Evolutionary conservation across 306 rosid species (phyloP).

Genomic region (Pyrus pyrifolia): DNA sequence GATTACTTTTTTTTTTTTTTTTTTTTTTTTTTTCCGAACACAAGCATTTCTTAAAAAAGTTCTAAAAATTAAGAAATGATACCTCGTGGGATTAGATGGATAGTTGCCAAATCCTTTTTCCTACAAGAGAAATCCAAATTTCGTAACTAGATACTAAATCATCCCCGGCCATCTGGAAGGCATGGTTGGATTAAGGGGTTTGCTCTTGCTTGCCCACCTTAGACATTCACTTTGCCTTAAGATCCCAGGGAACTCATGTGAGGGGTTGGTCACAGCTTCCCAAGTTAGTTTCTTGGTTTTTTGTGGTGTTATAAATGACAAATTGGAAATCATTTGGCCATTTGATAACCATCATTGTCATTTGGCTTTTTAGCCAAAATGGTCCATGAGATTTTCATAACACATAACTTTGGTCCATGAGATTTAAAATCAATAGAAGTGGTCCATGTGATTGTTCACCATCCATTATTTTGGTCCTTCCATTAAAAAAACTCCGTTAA

Average conservation of each 20-base stretch:
- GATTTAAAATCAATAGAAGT: too few species aligned
- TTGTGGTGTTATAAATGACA: background rate
- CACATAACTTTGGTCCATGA: too few species aligned
- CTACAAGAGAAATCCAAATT: background rate
- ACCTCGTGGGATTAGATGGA: background rate
- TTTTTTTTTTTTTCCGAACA: too few species aligned
- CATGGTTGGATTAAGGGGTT: background rate
- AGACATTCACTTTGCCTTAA: background rate
- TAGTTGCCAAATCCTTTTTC: background rate
- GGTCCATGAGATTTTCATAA: too few species aligned
- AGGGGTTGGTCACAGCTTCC: background rate
- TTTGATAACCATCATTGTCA: background rate
- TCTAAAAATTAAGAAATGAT: too few species aligned
- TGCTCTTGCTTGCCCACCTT: background rate
- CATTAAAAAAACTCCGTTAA: too few species aligned
- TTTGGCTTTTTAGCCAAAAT: too few species aligned
- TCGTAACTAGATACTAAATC: background rate
- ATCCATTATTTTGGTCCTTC: too few species aligned
- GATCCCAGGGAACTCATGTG: background rate
- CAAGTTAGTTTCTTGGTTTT: background rate
- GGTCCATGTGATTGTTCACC: too few species aligned
- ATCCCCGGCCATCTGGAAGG: background rate
- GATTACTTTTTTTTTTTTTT: too few species aligned
- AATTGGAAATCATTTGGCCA: background rate
- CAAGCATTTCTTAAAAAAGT: too few species aligned